Percentiles rank a stretch among this genome's conserved stretches.
These are phyloP conservation scores for Tetracladium setigerum DNA, from an alignment of 495 filamentous ascomycete species.

Conservation along the genomic window DNA sequence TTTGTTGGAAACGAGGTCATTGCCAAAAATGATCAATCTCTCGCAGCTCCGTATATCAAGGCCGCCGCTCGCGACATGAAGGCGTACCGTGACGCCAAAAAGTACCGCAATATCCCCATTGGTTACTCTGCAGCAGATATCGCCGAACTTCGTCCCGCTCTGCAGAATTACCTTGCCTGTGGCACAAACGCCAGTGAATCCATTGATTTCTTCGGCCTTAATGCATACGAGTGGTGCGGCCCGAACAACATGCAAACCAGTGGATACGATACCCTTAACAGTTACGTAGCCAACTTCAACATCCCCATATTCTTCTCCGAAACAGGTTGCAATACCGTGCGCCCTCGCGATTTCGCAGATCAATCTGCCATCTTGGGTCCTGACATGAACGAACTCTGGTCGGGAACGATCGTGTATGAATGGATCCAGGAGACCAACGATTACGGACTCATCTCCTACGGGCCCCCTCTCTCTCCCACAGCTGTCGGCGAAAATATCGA, in stretches of 20 bases:
- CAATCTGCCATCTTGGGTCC: constrained; percentile 67
- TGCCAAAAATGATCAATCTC: constrained; percentile 48
- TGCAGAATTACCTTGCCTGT: constrained; percentile 85
- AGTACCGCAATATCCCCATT: constrained; percentile 76
- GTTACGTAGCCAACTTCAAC: constrained; percentile 43
- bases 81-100: constrained; percentile 66
- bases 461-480: constrained; percentile 39
- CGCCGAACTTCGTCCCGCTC: constrained; percentile 67
- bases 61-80: constrained; percentile 76
- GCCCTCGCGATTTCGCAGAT: constrained; percentile 67
- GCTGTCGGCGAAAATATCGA: constrained; percentile 42
- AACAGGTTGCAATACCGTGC: constrained; percentile 64
- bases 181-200: constrained; percentile 57
- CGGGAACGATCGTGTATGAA: constrained; percentile 79
- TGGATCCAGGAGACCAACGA: constrained; percentile 84
- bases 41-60: constrained; percentile 74
- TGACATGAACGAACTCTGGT: constrained; percentile 70
- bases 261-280: constrained; percentile 61
- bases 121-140: constrained; percentile 92
- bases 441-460: constrained; percentile 81
- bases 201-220: constrained; percentile 78
- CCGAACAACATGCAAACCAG: constrained; percentile 53
- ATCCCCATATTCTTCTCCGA: constrained; percentile 85
- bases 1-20: constrained; percentile 88
- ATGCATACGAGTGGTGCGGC: constrained; percentile 86